Evolutionary conservation across 257 asterid genomes (phyloP).

Genomic region (Solanum tacnaense): DNA sequence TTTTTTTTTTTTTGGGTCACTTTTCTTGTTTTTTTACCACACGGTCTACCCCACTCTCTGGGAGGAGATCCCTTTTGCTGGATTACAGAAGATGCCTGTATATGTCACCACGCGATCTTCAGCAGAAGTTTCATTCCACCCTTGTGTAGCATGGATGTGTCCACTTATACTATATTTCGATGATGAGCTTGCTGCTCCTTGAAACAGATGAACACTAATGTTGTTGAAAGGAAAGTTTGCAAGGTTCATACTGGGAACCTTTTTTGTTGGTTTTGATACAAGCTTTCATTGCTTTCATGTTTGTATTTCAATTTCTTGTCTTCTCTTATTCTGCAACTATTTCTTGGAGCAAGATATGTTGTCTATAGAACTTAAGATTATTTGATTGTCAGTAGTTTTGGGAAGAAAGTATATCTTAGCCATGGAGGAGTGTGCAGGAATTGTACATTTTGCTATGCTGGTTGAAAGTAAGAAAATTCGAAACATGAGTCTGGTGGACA

Average conservation of each 20-base stretch:
- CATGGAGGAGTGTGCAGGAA: background rate
- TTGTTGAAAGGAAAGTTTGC: conserved; percentile 25
- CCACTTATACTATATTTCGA: background rate
- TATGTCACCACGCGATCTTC: conserved; percentile 18
- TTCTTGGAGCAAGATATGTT: background rate
- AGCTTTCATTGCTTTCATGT: background rate
- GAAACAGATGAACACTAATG: background rate
- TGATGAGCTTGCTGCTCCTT: conserved; percentile 4
- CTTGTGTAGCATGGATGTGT: conserved; percentile 38
- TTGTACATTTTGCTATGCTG: background rate
- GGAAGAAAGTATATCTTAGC: background rate
- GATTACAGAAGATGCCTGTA: conserved; percentile 12
- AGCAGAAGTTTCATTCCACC: conserved; percentile 20
- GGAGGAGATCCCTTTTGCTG: conserved; percentile 18
- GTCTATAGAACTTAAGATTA: background rate
- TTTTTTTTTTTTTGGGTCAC: conserved; percentile 11
- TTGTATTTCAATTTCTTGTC: background rate
- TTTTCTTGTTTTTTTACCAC: conserved; percentile 3
- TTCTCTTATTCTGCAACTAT: background rate
- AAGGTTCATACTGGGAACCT: conserved; percentile 7
- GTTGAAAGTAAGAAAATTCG: background rate
- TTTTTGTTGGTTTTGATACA: conserved; percentile 5
- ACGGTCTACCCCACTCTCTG: conserved; percentile 11
- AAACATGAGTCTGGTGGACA: background rate
- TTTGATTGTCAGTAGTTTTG: background rate